A percentile compares a stretch with the other conserved stretches of the same genome.
phyloP scores from a whole-genome alignment of 2,329 filamentous ascomycete genomes.

The Aspergillus phoenicis region DNA sequence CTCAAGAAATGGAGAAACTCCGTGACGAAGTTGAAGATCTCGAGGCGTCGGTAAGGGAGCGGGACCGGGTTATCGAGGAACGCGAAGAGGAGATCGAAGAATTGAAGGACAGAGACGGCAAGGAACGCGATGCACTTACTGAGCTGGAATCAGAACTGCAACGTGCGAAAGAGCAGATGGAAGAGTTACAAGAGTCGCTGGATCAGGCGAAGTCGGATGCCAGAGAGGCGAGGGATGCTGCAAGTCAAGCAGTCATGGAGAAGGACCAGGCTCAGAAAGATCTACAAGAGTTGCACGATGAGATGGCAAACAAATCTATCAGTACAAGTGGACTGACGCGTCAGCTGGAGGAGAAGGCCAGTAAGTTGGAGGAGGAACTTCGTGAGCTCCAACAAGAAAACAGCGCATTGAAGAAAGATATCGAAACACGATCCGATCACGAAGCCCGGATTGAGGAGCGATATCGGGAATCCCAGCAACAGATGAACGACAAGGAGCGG shows the following conservation, averaged over 20 bases:
- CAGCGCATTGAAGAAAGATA: slow-evolving; percentile 44
- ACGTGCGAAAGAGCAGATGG: slow-evolving; percentile 46
- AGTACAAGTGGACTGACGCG: slow-evolving; percentile 73
- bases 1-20: slow-evolving; percentile 65
- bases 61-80: slow-evolving; percentile 71
- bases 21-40: slow-evolving; percentile 75
- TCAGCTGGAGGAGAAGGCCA: slow-evolving; percentile 72
- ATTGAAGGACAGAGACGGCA: slow-evolving; percentile 55
- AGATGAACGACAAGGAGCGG: slow-evolving; percentile 40
- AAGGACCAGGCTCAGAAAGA: slow-evolving; percentile 56
- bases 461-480: slow-evolving; percentile 41
- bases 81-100: slow-evolving; percentile 74
- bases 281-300: slow-evolving; percentile 67
- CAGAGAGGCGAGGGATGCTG: slow-evolving; percentile 48
- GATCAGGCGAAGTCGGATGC: slow-evolving; percentile 41
- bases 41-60: slow-evolving; percentile 74
- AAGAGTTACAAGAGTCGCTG: slow-evolving; percentile 48
- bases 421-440: slow-evolving; percentile 48
- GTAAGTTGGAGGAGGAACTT: slow-evolving; percentile 68
- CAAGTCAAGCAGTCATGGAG: slow-evolving; percentile 55
- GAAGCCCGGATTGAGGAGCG: slow-evolving; percentile 56
- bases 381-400: slow-evolving; percentile 55
- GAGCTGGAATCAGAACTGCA: slow-evolving; percentile 55
- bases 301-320: slow-evolving; percentile 77
- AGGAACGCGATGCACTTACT: slow-evolving; percentile 45